Conservation (phyloP, 345 rosid species). For the Erysimum cheiranthoides region DNA sequence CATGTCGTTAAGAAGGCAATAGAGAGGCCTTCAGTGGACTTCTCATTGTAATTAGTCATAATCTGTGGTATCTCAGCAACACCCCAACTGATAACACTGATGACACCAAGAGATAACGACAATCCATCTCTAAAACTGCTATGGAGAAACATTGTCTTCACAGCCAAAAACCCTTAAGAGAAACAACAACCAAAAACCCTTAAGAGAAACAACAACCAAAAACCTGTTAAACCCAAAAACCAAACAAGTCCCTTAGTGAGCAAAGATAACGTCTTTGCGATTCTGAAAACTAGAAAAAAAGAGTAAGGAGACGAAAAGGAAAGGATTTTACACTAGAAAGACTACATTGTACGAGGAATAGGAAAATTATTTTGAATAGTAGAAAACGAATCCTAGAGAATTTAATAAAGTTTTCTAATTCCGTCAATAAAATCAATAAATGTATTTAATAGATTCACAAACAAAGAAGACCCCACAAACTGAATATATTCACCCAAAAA, state of each 20-base stretch:
- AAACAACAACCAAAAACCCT: not conserved
- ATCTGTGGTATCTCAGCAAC: conserved; percentile 87
- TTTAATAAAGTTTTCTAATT: not conserved
- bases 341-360: not conserved
- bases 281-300: not conserved
- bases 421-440: not conserved
- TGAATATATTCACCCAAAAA: conserved; percentile 30
- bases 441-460: conserved; percentile 3
- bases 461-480: conserved; percentile 34
- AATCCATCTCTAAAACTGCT: conserved; percentile 56
- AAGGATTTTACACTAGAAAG: not conserved
- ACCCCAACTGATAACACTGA: conserved; percentile 81
- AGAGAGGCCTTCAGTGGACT: conserved; percentile 83
- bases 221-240: conserved; percentile 25
- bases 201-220: not conserved
- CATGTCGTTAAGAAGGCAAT: conserved; percentile 77
- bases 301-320: not conserved
- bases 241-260: not conserved
- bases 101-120: conserved; percentile 63
- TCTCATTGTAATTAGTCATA: conserved; percentile 67
- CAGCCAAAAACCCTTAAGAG: not conserved
- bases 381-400: not conserved
- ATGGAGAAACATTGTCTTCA: conserved; percentile 36
- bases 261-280: conserved; percentile 17
- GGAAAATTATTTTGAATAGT: not conserved